These are phyloP conservation scores for Ogataea saltuana DNA, from an alignment of 805 yeast species.

Conservation along the genomic window DNA sequence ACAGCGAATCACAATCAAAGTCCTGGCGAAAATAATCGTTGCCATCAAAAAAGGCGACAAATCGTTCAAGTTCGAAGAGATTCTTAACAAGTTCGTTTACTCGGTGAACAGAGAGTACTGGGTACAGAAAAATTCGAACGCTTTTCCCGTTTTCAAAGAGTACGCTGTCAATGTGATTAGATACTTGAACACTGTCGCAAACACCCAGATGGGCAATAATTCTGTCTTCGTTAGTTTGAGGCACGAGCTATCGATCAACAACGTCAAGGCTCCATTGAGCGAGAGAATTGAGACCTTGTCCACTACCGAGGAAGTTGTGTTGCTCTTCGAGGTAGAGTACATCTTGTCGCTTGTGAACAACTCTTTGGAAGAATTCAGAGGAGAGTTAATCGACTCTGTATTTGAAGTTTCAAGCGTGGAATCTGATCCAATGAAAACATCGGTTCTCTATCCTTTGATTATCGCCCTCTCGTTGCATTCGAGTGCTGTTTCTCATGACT, in stretches of 20 bases:
- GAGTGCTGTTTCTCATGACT: slow-evolving; percentile 8
- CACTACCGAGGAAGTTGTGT: slow-evolving; percentile 23
- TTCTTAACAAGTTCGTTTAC: slow-evolving; percentile 17
- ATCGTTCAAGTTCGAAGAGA: neutral
- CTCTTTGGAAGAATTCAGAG: slow-evolving; percentile 13
- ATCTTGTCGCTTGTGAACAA: slow-evolving; percentile 20
- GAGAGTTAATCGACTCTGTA: slow-evolving; percentile 20
- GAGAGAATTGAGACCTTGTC: slow-evolving; percentile 29
- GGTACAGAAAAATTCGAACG: slow-evolving; percentile 7
- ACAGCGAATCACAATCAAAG: slow-evolving; percentile 22
- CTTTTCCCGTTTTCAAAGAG: slow-evolving; percentile 10
- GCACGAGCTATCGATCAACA: slow-evolving; percentile 23
- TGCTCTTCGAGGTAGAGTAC: slow-evolving; percentile 26
- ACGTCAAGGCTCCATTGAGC: slow-evolving; percentile 23
- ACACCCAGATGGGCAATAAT: slow-evolving; percentile 13
- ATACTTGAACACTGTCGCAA: slow-evolving; percentile 30
- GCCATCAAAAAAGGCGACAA: slow-evolving; percentile 14
- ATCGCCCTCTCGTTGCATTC: slow-evolving; percentile 23
- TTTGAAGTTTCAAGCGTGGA: slow-evolving; percentile 15
- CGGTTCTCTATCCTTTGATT: slow-evolving; percentile 23
- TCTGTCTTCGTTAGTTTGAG: slow-evolving; percentile 25
- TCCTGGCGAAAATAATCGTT: slow-evolving; percentile 24
- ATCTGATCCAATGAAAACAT: slow-evolving; percentile 11
- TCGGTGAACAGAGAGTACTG: slow-evolving; percentile 23
- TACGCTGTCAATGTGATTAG: slow-evolving; percentile 24